phyloP scores from a whole-genome alignment of 2,329 filamentous ascomycete species.

The Leptographium flavum region DNA sequence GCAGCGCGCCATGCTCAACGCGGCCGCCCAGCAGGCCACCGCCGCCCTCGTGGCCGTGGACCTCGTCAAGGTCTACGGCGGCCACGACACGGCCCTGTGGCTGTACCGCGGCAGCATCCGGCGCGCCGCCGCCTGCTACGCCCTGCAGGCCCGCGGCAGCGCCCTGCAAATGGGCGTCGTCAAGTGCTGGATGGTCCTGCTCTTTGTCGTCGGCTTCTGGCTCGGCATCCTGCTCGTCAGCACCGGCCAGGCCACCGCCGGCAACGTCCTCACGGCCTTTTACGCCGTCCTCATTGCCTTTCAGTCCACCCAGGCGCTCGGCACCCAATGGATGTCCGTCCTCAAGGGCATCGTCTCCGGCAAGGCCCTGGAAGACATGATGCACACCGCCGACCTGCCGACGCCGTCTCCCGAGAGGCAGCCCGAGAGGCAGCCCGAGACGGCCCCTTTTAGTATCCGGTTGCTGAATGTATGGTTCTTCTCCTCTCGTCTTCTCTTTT shows the following conservation, averaged over 20 bases:
- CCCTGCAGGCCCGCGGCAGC: conserved; percentile 41
- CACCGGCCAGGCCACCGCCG: conserved; percentile 41
- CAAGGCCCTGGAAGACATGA: conserved; percentile 31
- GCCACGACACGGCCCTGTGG: conserved; percentile 51
- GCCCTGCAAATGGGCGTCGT: conserved; percentile 54
- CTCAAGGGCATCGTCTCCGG: conserved; percentile 69
- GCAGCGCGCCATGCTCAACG: conserved; percentile 53
- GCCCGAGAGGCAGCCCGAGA: neutral
- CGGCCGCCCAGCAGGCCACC: conserved; percentile 57
- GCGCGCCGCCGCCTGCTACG: conserved; percentile 31
- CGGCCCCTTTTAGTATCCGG: neutral
- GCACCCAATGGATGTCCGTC: conserved; percentile 65
- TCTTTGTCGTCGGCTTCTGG: conserved; percentile 87
- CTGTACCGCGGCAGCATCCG: conserved; percentile 40
- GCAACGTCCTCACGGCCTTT: conserved; percentile 68
- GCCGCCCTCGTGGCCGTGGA: conserved; percentile 64
- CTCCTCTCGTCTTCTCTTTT: too few species aligned
- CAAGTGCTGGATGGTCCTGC: conserved; percentile 57
- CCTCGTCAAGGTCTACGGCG: conserved; percentile 75
- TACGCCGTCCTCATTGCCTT: conserved; percentile 68
- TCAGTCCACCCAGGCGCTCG: conserved; percentile 56
- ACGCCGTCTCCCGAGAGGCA: too few species aligned
- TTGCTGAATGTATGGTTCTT: neutral
- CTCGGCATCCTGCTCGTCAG: conserved; percentile 62
- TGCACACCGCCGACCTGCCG: neutral